A percentile compares a stretch with the other conserved stretches of the same genome.
These are phyloP conservation scores for Fomitiporia mediterranea DNA, from an alignment of 1,284 basidiomycete genomes.

Conservation along the genomic window DNA sequence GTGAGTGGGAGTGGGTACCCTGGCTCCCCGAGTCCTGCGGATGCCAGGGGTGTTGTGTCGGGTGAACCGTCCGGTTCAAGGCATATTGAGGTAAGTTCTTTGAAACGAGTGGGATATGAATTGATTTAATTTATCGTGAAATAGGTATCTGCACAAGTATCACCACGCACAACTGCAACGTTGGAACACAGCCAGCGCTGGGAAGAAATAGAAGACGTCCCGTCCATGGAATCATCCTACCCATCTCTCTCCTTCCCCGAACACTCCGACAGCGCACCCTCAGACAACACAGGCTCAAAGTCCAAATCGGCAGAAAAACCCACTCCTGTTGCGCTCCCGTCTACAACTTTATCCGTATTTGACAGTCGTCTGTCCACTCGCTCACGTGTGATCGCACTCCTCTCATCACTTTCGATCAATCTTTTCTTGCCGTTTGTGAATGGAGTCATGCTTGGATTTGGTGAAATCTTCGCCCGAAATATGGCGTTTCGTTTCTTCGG, in stretches of 20 bases:
- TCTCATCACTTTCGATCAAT: conserved; percentile 88
- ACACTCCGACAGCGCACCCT: conserved; percentile 31
- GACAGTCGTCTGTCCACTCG: conserved; percentile 59
- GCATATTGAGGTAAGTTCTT: neutral
- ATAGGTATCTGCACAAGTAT: conserved; percentile 4
- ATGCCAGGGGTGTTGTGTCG: conserved; percentile 41
- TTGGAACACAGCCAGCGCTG: conserved; percentile 53
- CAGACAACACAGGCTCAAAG: conserved; percentile 11
- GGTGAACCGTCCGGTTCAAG: conserved; percentile 37
- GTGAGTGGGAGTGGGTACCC: too few species aligned
- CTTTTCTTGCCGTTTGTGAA: conserved; percentile 92
- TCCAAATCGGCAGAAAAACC: conserved; percentile 24
- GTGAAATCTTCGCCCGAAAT: conserved; percentile 94
- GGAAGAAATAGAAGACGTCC: conserved; percentile 53
- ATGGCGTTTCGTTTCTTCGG: conserved; percentile 64
- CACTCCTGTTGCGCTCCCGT: conserved; percentile 36
- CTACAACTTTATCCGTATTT: conserved; percentile 78
- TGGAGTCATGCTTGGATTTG: conserved; percentile 97
- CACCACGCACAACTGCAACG: conserved; percentile 29
- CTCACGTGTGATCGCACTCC: conserved; percentile 65
- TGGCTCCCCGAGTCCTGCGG: conserved; percentile 34
- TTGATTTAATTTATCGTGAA: too few species aligned
- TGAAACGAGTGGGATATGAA: too few species aligned
- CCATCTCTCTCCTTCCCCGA: conserved; percentile 71
- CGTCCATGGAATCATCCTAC: conserved; percentile 62